Base-by-base conservation (phyloP, 495 filamentous ascomycete species). In the Podospora pseudopauciseta region DNA sequence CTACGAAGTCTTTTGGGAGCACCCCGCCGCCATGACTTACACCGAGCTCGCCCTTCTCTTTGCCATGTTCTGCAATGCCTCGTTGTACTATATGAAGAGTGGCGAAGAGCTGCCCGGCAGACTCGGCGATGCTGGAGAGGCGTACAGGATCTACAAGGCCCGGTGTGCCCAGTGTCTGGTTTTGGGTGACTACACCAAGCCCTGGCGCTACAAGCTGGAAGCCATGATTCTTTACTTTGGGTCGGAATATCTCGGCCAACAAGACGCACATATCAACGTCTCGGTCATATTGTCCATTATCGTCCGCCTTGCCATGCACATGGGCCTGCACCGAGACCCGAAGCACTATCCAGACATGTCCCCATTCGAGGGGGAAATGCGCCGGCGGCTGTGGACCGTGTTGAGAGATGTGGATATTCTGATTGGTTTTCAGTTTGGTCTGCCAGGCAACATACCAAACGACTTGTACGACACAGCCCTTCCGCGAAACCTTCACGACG, bases 131-230 rank as follows among this genome's bases (percentile, higher is more conserved):
- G 58, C 72, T 2, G 27, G 16, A 1, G 61, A 53, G 30, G 30
- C 30, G 11, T 63, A 63, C 61, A 39, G 30, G 32, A 6, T 18
- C 5, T 63, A 39, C 61, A 63, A 63, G 30, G 28, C 28, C 5
- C 27, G 30, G 4, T 63, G 61, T 32, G 61, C 61, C 4, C 80
- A 82, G 30, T 79, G 76, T 27, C 73, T 82, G 15, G 64, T 75
- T 15, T 68, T 83, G 2, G 79, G 72, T 9, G 77, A 80, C 62
- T 83, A 83, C 73, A 79, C 80, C 13, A 82, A 78, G 6, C 78
- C 73, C 1, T 78, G 78, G 0, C 72, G 73, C 5, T 76, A 78
- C 71, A 79, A 80, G 15, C 65, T 84, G 3, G 81, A 85, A 65
- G 74, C 81, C 0, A 34, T 85, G 23, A 67, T 78, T 18, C 69